These are phyloP conservation scores for Haematococcus lacustris DNA, from an alignment of 139 green algal genomes.

Conservation along the genomic window DNA sequence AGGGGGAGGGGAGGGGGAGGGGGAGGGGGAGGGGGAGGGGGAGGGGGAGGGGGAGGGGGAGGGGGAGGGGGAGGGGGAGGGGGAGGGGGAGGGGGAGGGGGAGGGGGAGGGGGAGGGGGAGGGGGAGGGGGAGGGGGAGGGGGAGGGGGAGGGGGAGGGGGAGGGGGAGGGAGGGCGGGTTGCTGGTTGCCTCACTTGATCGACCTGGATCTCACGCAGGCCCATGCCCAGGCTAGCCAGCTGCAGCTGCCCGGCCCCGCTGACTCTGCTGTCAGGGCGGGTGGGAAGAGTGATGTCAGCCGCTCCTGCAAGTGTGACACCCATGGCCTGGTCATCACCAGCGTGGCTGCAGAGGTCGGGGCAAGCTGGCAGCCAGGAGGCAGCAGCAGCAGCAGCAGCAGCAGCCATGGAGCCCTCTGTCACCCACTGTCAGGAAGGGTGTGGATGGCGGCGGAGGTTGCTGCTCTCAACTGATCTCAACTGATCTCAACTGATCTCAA, in stretches of 20 bases:
- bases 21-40: too few species aligned
- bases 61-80: background rate
- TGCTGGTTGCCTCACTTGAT: constrained; percentile 20
- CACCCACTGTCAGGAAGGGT: too few species aligned
- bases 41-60: background rate
- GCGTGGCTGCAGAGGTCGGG: too few species aligned
- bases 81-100: background rate
- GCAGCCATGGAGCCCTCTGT: too few species aligned
- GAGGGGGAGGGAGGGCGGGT: background rate
- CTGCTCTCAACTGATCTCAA: too few species aligned
- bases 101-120: background rate
- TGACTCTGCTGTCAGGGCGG: constrained; percentile 6
- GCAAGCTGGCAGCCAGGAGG: too few species aligned
- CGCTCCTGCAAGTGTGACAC: constrained; percentile 29
- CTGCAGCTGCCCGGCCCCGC: constrained; percentile 23
- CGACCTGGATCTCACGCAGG: constrained; percentile 44
- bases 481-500: too few species aligned
- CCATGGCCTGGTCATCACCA: too few species aligned
- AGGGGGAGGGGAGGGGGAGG: background rate
- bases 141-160: background rate
- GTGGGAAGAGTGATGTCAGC: constrained; percentile 36
- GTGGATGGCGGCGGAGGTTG: too few species aligned
- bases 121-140: background rate
- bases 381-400: too few species aligned
- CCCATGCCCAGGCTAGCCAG: constrained; percentile 50